Base-by-base conservation (phyloP, 805 yeast species). In the Saitoella complicata region DNA sequence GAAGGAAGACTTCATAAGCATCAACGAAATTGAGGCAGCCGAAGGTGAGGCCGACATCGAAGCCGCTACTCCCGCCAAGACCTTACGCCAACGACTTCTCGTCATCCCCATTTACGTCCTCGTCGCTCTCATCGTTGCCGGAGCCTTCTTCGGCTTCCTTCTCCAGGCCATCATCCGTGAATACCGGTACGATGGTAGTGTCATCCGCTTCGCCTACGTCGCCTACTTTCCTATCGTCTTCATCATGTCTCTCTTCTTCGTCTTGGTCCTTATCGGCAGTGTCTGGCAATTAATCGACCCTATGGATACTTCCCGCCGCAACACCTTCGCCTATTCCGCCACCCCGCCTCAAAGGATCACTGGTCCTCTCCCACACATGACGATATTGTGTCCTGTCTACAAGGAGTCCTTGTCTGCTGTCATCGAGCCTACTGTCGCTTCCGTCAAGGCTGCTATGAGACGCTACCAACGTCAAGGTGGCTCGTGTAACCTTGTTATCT, bases 381-480 rank as follows among this genome's bases (percentile, higher is more conserved):
- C 50, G 10, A 45, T 47, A 32, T 47, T 45, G 39, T 44, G 47
- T 32, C 50, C 50, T 9, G 50, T 47, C 2, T 47, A 47, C 40
- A 47, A 47, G 35, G 47, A 47, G 31, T 37, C 47, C 7, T 39
- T 47, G 5, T 45, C 38, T 29, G 50, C 47, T 9, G 50, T 47
- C 32, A 47, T 47, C 21, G 42, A 45, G 34, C 50, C 45, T 8
- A 47, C 50, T 12, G 40, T 47, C 42, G 46, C 44, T 29, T 47
- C 50, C 3, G 40, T 47, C 10, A 41, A 45, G 31, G 37, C 45
- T 6, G 50, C 50, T 3, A 42, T 47, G 12, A 45, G 47, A 29
- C 44, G 47, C 5, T 47, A 47, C 44, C 47, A 47, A 31, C 47
- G 44, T 8, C 50, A 47, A 32, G 48, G 50, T 30, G 50, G 50